Base-by-base conservation (phyloP, 208 protist species). In the Wallacemonas rigidus region DNA sequence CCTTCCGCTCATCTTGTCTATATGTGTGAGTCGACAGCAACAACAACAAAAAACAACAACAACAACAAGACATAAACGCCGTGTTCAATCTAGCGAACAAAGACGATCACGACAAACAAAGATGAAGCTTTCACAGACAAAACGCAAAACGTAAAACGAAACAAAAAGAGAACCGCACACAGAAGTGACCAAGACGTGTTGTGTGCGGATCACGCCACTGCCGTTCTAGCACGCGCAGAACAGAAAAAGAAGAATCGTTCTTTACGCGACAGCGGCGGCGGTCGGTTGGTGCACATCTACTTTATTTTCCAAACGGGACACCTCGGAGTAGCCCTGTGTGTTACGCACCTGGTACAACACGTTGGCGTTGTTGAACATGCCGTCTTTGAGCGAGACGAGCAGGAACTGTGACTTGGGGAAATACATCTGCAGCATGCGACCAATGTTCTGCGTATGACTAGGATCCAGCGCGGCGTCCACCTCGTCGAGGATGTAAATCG, bases 401-500 rank as follows among this genome's bases (percentile, higher is more conserved):
- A 99, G 88, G 75, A 99, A 99, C 86, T 99, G 99, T 1, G 98
- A 98, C 15, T 95, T 76, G 1, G 82, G 81, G 76, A 99, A 99
- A 75, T 99, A 97, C 7, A 75, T 86, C 70, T 96, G 84, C 17
- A 99, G 84, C 96, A 99, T 99, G 39, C 88, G 69, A 9, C 93
- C 99, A 87, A 99, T 99, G 77, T 99, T 98, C 75, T 99, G 97
- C 39, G 99, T 99, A 89, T 99, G 99, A 39, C 88, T 98, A 17
- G 99, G 92, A 85, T 99, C 99, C 1, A 99, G 92, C 0, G 99
- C 99, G 36, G 99, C 98, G 84, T 99, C 99, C 41, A 99, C 97
- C 88, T 99, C 99, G 85, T 99, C 99, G 1, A 99, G 81, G 78
- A 99, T 99, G 89, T 99, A 99, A 69, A 99, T 92, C 1, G 99